A percentile compares a stretch with the other conserved stretches of the same genome.
Conservation (phyloP, 2,329 filamentous ascomycete species). For the Diaporthe citriasiana region DNA sequence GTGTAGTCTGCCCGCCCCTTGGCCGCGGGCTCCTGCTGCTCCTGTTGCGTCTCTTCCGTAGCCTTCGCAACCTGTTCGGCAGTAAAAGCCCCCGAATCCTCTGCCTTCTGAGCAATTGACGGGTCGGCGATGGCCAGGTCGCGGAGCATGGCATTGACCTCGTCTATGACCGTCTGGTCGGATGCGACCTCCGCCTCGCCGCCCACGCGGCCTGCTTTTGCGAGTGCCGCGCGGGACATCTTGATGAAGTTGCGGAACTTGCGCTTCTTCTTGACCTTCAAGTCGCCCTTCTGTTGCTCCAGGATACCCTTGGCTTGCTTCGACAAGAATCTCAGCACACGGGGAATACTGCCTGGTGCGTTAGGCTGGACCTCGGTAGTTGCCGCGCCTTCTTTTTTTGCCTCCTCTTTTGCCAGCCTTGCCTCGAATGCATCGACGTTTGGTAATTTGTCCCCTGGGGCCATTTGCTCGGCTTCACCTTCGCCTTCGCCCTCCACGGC, state of each 20-base stretch:
- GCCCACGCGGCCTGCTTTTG: conserved; percentile 58
- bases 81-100: conserved; percentile 41
- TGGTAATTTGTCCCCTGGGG: conserved; percentile 2
- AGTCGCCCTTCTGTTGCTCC: conserved; percentile 48
- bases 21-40: background rate
- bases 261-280: conserved; percentile 81
- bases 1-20: conserved; percentile 23
- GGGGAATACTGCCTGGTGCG: conserved; percentile 38
- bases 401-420: conserved; percentile 45
- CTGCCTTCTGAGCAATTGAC: conserved; percentile 36
- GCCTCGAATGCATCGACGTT: conserved; percentile 37
- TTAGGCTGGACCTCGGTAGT: conserved; percentile 41
- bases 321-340: conserved; percentile 64
- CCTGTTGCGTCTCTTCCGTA: conserved; percentile 19
- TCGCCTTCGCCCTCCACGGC: conserved; percentile 37
- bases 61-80: conserved; percentile 43
- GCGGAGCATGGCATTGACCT: conserved; percentile 66
- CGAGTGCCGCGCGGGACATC: conserved; percentile 74
- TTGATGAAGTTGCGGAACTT: conserved; percentile 80
- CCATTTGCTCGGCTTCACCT: conserved; percentile 23
- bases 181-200: conserved; percentile 54
- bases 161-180: conserved; percentile 61
- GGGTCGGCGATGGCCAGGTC: conserved; percentile 58
- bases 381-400: conserved; percentile 44
- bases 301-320: conserved; percentile 56